Evolutionary conservation across 345 rosid genomes (phyloP).

Genomic region (Durio zibethinus): DNA sequence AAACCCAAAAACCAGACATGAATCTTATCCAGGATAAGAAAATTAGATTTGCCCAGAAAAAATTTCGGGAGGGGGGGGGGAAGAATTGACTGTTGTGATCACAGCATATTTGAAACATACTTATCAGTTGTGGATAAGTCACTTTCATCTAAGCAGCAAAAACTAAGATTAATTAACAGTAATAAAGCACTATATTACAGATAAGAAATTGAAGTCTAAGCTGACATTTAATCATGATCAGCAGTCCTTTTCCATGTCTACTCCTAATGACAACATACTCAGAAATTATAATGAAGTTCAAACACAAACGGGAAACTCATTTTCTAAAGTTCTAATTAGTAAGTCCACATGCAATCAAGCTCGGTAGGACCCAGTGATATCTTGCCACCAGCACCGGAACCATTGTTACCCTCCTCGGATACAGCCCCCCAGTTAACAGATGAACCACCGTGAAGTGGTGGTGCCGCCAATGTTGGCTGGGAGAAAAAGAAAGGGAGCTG

Average conservation of each 20-base stretch:
- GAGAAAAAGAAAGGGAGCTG: conserved; percentile 58
- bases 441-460: conserved; percentile 25
- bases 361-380: conserved; percentile 46
- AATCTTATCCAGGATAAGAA: neutral
- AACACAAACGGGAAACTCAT: neutral
- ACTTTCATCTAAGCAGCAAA: neutral
- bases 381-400: conserved; percentile 31
- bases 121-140: neutral
- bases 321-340: conserved; percentile 8
- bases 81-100: neutral
- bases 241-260: neutral
- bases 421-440: conserved; percentile 34
- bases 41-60: neutral
- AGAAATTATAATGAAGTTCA: neutral
- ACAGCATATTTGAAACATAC: neutral
- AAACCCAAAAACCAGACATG: neutral
- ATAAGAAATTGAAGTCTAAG: neutral
- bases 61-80: too few relatives aligned
- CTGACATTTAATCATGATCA: neutral
- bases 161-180: neutral
- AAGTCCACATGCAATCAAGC: conserved; percentile 78
- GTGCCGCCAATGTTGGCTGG: conserved; percentile 22
- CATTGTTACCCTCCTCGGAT: conserved; percentile 23
- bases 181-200: neutral
- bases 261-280: neutral